Evolutionary conservation across 1,284 basidiomycete species (phyloP).

Genomic region (Trichosporon coremiiforme): DNA sequence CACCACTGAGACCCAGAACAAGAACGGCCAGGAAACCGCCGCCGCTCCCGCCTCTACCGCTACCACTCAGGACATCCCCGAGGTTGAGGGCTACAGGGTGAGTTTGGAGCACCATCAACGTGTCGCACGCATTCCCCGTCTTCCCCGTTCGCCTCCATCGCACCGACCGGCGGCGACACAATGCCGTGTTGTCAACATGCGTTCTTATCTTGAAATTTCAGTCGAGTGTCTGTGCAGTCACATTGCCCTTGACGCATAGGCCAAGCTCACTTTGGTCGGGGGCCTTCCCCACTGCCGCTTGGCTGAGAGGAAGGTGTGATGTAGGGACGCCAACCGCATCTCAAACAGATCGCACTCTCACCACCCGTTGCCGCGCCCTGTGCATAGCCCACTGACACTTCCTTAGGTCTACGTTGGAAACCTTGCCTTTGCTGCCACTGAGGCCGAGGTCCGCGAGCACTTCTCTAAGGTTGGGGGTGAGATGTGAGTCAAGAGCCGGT

Average conservation of each 20-base stretch:
- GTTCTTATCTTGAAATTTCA: constrained; percentile 6
- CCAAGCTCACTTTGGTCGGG: constrained; percentile 8
- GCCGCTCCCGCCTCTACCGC: constrained; percentile 18
- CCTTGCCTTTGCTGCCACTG: constrained; percentile 51
- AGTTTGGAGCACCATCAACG: constrained; percentile 19
- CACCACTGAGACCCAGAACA: constrained; percentile 22
- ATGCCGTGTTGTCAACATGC: constrained; percentile 6
- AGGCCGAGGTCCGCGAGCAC: constrained; percentile 51
- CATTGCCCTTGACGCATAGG: constrained; percentile 11
- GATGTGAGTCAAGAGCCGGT: constrained; percentile 40
- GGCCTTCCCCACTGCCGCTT: background rate
- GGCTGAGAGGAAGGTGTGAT: background rate
- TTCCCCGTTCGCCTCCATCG: background rate
- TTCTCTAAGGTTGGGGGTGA: constrained; percentile 46
- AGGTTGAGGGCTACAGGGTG: constrained; percentile 38
- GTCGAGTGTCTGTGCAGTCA: background rate
- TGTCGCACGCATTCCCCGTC: background rate
- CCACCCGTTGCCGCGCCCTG: background rate
- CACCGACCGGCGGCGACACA: background rate
- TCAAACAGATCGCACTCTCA: constrained; percentile 20
- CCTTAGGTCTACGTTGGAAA: constrained; percentile 55
- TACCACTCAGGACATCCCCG: constrained; percentile 20
- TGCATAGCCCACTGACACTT: constrained; percentile 20
- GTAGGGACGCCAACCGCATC: background rate
- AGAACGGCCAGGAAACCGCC: constrained; percentile 7